Conservation (phyloP, 2,329 filamentous ascomycete genomes). For the Fusarium xylarioides region DNA sequence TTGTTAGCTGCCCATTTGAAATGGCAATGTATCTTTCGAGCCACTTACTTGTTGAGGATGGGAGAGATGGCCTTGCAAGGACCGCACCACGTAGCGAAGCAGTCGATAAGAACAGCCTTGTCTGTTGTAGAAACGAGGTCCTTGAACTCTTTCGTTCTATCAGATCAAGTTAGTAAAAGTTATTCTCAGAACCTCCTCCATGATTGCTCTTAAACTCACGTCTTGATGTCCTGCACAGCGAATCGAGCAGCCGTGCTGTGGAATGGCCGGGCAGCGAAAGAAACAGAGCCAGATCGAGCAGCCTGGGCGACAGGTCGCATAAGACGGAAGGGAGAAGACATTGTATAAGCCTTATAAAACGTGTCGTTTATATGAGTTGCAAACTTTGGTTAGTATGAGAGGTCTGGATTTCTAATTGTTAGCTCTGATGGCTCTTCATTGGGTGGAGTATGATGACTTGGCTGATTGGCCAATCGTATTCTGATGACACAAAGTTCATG, state of each 20-base stretch:
- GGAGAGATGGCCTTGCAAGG: constrained; percentile 94
- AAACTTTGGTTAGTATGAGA: constrained; percentile 7
- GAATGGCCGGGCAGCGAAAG: constrained; percentile 39
- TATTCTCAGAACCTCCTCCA: background rate
- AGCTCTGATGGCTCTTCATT: constrained; percentile 15
- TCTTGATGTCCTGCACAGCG: constrained; percentile 56
- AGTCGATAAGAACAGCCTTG: constrained; percentile 78
- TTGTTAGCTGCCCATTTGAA: background rate
- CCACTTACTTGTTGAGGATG: constrained; percentile 57
- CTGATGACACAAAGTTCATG: background rate
- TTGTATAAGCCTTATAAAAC: constrained; percentile 2
- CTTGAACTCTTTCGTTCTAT: constrained; percentile 68
- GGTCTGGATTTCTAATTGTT: constrained; percentile 29
- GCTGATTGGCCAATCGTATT: constrained; percentile 26
- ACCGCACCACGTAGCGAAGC: constrained; percentile 77
- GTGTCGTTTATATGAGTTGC: background rate
- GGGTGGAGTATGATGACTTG: constrained; percentile 14
- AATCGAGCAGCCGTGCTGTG: constrained; percentile 53
- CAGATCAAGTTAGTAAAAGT: background rate
- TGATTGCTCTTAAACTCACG: constrained; percentile 41
- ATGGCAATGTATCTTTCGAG: background rate
- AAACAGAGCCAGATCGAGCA: constrained; percentile 23
- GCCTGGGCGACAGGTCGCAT: constrained; percentile 31
- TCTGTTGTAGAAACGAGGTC: constrained; percentile 59
- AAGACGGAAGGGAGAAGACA: constrained; percentile 33